Evolutionary conservation across 164 flowering plant species (phyloP).

Genomic region (Sedum album): DNA sequence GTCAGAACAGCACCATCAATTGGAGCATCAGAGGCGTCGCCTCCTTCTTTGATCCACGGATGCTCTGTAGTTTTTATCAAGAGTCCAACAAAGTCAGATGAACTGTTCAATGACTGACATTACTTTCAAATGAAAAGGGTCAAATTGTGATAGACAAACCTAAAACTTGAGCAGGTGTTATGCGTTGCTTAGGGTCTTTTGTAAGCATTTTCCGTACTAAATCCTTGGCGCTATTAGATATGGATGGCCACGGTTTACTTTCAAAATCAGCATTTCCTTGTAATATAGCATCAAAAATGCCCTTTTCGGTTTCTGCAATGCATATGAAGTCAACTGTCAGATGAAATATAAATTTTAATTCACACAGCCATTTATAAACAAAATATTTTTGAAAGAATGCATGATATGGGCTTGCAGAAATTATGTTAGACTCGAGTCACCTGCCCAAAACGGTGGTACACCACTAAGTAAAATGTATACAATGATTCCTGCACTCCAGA

Average conservation of each 20-base stretch:
- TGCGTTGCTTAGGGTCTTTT: slow-evolving; percentile 56
- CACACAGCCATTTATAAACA: not conserved
- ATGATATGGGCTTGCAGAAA: not conserved
- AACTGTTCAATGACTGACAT: too few species aligned
- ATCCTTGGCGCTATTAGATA: slow-evolving; percentile 70
- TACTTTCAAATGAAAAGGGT: too few species aligned
- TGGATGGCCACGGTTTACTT: slow-evolving; percentile 76
- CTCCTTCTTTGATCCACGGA: slow-evolving; percentile 73
- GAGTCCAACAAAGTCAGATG: too few species aligned
- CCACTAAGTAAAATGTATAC: slow-evolving; percentile 82
- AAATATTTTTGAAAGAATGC: too few species aligned
- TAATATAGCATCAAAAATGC: slow-evolving; percentile 49
- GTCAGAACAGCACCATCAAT: slow-evolving; percentile 71
- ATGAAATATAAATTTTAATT: not conserved
- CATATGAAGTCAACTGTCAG: not conserved
- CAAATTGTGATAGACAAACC: slow-evolving; percentile 23
- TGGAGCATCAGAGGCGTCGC: slow-evolving; percentile 66
- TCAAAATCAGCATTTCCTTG: slow-evolving; percentile 48
- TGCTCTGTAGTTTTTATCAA: slow-evolving; percentile 37
- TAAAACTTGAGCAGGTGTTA: slow-evolving; percentile 74
- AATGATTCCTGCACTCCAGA: slow-evolving; percentile 96
- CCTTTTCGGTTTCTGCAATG: slow-evolving; percentile 65
- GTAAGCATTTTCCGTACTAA: slow-evolving; percentile 66
- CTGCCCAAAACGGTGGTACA: slow-evolving; percentile 86
- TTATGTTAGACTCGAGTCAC: slow-evolving; percentile 21